Conservation (phyloP, 169 alveolate species). For the Plasmodium knowlesi region DNA sequence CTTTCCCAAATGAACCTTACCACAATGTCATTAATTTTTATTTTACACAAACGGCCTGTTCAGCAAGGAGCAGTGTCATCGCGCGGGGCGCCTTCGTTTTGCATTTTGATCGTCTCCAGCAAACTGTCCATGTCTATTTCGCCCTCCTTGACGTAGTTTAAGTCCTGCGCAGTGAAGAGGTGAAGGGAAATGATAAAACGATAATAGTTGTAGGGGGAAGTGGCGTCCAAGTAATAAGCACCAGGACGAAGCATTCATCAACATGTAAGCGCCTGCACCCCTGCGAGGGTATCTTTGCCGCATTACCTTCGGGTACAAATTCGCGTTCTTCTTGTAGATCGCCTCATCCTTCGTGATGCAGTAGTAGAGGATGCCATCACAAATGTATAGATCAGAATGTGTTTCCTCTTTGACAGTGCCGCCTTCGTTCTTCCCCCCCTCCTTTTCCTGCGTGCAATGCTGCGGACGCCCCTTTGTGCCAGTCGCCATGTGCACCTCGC, state of each 20-base stretch:
- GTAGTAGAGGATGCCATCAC: conserved; percentile 49
- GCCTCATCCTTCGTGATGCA: conserved; percentile 47
- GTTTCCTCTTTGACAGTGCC: not conserved
- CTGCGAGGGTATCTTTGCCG: not conserved
- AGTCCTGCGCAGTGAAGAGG: not conserved
- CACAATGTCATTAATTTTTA: not conserved
- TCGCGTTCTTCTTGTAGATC: conserved; percentile 38
- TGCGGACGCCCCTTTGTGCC: not conserved
- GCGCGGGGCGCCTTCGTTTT: conserved; percentile 17
- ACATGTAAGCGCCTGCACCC: not conserved
- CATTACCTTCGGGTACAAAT: conserved; percentile 53
- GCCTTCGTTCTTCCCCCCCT: not conserved
- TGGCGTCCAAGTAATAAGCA: not conserved
- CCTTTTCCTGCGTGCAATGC: not conserved
- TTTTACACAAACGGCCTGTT: not conserved
- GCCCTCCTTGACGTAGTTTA: conserved; percentile 56
- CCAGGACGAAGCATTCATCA: not conserved
- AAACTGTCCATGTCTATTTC: conserved; percentile 66
- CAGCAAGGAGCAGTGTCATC: not conserved
- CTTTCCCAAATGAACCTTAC: not conserved
- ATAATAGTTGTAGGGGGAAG: not conserved
- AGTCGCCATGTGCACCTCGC: not conserved
- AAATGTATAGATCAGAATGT: conserved; percentile 1
- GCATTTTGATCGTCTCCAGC: conserved; percentile 47
- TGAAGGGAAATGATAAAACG: not conserved